Base-by-base conservation (phyloP, 108 stramenopile species). In the Nitzschia putrida region DNA sequence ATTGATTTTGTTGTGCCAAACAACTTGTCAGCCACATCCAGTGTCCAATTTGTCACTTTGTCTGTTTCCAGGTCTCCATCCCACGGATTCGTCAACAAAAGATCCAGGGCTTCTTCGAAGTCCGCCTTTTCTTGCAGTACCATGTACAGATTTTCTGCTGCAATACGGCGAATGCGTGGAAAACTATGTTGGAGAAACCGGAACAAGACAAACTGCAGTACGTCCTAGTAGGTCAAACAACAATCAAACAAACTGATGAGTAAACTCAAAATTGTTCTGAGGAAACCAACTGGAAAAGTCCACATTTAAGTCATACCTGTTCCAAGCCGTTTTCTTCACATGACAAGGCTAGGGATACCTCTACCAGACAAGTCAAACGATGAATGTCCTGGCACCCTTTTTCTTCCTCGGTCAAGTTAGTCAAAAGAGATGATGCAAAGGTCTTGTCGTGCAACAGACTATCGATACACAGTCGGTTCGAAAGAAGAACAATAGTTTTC, bases 71-170 rank as follows among this genome's bases (percentile, higher is more conserved):
- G 6, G 41, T 66, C 67, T 14, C 20, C 34, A 14, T 76, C 74
- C 74, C 74, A 76, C 13, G 58, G 42, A 39, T 47, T 67, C 9
- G 24, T 44, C 26, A 76, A 11, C 12, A 76, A 54, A 11, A 76
- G 14, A 20, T 61, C 14, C 8, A 69, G 8, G 7, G 61, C 74
- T 8, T 44, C 26, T n/a, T 25, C 64, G 24, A 71, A 20, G 0
- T 64, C 43, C n/a, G 57, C 54, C 53, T 79, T 77, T 56, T 90
- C 93, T 24, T 92, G 61, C 34, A 97, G 56, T 59, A 77, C 77
- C 38, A 91, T 74, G 61, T 97, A 97, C 53, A 97, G 73, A 60
- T 94, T 85, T 69, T 96, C 95, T 43, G 97, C 97, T 13, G 83
- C 80, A 70, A 79, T 76, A 12, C 85, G 76, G 20, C 98, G 74